phyloP scores from a whole-genome alignment of 176 grass and related monocot genomes.

The Avena insularis region DNA sequence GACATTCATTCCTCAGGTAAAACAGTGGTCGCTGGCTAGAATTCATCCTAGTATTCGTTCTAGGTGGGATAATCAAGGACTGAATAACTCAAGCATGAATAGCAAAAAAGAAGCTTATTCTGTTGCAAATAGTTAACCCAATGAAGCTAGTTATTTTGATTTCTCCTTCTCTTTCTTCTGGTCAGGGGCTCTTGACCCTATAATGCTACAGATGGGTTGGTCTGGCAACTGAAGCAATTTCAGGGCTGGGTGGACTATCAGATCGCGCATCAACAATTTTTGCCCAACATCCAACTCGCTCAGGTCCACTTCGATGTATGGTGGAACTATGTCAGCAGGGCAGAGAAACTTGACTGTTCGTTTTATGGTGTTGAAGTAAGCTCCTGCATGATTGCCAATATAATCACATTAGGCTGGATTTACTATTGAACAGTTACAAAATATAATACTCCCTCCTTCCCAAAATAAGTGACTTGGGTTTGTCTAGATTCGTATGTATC shows the following conservation, averaged over 20 bases:
- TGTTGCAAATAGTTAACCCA: slow-evolving; percentile 24
- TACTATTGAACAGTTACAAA: neutral
- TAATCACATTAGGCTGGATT: slow-evolving; percentile 25
- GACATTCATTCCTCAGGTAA: slow-evolving; percentile 32
- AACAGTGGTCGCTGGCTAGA: slow-evolving; percentile 35
- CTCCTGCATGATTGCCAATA: slow-evolving; percentile 57
- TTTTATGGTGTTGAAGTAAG: slow-evolving; percentile 97
- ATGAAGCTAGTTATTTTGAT: slow-evolving; percentile 55
- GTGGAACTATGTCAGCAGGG: slow-evolving; percentile 92
- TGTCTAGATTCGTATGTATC: too few relatives aligned
- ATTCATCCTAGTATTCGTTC: slow-evolving; percentile 2
- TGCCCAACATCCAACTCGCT: slow-evolving; percentile 87
- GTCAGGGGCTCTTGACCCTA: slow-evolving; percentile 76
- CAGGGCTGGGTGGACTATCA: slow-evolving; percentile 84
- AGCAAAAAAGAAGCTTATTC: slow-evolving; percentile 35
- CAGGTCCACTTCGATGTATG: slow-evolving; percentile 96
- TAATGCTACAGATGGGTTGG: slow-evolving; percentile 85
- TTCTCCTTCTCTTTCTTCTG: slow-evolving; percentile 55
- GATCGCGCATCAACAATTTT: slow-evolving; percentile 77
- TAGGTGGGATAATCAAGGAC: slow-evolving; percentile 28
- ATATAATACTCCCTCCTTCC: neutral
- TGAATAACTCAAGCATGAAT: slow-evolving; percentile 24
- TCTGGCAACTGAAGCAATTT: slow-evolving; percentile 69
- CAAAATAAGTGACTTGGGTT: too few relatives aligned
- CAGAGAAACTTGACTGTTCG: slow-evolving; percentile 90